Conservation (phyloP, 306 rosid species). For the Citrullus mucosospermus region DNA sequence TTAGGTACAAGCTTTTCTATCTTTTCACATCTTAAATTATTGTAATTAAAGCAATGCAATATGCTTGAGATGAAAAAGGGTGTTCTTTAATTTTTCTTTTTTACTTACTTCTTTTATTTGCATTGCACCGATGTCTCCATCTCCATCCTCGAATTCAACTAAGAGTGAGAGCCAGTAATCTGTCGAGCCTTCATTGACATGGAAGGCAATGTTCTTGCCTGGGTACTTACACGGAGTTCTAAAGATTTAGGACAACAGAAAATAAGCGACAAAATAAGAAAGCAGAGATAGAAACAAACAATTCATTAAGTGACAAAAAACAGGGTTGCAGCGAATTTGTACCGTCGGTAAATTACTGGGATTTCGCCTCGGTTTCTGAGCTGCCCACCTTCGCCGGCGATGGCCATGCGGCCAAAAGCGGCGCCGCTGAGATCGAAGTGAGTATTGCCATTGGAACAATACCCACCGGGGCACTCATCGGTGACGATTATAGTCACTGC, state of each 20-base stretch:
- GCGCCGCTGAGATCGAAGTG: slow-evolving; percentile 95
- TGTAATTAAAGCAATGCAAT: not conserved
- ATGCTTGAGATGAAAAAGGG: not conserved
- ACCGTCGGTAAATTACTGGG: slow-evolving; percentile 33
- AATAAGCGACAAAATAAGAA: not conserved
- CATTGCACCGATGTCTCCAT: slow-evolving; percentile 79
- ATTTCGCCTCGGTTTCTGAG: slow-evolving; percentile 70
- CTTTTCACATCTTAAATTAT: not conserved
- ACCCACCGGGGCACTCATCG: slow-evolving; percentile 80
- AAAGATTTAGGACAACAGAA: not conserved
- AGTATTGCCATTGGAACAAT: slow-evolving; percentile 38
- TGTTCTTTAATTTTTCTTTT: not conserved
- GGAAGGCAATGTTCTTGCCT: slow-evolving; percentile 58
- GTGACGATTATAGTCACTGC: slow-evolving; percentile 76
- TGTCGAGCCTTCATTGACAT: slow-evolving; percentile 87
- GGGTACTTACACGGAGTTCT: slow-evolving; percentile 72
- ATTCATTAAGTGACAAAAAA: not conserved
- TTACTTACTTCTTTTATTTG: slow-evolving; percentile 50
- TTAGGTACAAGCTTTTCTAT: not conserved
- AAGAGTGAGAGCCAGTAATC: slow-evolving; percentile 66
- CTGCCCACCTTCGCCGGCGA: slow-evolving; percentile 42
- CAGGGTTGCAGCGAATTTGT: not conserved
- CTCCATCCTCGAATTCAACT: slow-evolving; percentile 70
- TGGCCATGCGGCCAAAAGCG: slow-evolving; percentile 77
- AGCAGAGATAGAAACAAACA: not conserved